Base-by-base conservation (phyloP, 1,139 yeast species). In the Saccharomyces hybrid region DNA sequence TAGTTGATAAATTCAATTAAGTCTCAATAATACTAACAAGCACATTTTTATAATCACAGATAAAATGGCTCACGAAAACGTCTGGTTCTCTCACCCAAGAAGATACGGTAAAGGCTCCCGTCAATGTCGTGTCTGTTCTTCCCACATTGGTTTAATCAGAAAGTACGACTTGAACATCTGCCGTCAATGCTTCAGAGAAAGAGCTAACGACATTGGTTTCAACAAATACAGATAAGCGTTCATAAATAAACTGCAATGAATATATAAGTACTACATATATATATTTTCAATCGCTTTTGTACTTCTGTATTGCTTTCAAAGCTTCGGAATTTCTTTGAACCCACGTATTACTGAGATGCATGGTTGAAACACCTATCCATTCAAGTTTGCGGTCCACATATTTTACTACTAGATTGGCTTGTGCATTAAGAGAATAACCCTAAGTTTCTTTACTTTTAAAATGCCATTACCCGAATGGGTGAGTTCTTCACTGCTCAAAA, bases 81-180 rank as follows among this genome's bases (percentile, higher is more conserved):
- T 93, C 85, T 95, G 99, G 99, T 93, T 80, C 86, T 91, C 98
- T 80, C 99, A 93, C 96, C 99, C 99, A 84, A 90, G 98, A 88
- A 91, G 87, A 81, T 91, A 84, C 89, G 99, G 99, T 81, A 95
- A 95, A 89, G 99, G 99, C 82, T 88, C 98, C 75, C 96, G 99
- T 84, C 95, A 87, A 82, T 91, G 98, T 84, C 95, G 99, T 81
- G 91, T 91, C 82, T 91, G 98, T 78, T 85, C 96, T 72, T 88
- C 97, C 80, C 97, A 93, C 93, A 79, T 90, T 73, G 99, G 99
- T 84, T 89, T 95, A 79, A 89, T 95, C 86, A 91, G 99, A 88
- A 95, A 95, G 86, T 95, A 95, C 95, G 99, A 95, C 76, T 83
- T 95, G 76, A 87, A 89, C 90, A 85, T 95, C 85, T 93, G 98